These are phyloP conservation scores for Neoscytalidium dimidiatum DNA, from an alignment of 2,329 filamentous ascomycete genomes.

Conservation along the genomic window DNA sequence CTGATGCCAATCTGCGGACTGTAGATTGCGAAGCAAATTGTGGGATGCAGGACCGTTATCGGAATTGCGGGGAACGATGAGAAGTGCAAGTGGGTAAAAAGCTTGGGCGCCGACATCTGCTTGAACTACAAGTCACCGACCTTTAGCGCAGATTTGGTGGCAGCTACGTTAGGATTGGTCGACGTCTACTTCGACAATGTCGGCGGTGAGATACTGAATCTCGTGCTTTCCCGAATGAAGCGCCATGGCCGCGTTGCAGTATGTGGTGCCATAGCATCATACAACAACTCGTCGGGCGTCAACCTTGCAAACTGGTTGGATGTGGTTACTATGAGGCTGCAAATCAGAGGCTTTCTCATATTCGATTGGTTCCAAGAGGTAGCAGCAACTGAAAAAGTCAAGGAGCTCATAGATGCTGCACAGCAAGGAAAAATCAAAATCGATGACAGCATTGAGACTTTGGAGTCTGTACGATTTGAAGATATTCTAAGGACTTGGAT, in stretches of 20 bases:
- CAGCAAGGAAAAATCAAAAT: slow-evolving; percentile 51
- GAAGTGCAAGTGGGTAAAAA: slow-evolving; percentile 52
- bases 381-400: neutral
- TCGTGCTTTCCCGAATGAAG: slow-evolving; percentile 47
- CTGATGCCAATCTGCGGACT: slow-evolving; percentile 30
- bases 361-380: slow-evolving; percentile 55
- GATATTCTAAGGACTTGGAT: slow-evolving; percentile 52
- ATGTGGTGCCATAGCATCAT: slow-evolving; percentile 47
- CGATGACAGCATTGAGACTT: slow-evolving; percentile 48
- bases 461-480: slow-evolving; percentile 50
- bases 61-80: slow-evolving; percentile 55
- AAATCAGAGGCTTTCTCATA: slow-evolving; percentile 63
- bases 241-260: slow-evolving; percentile 43
- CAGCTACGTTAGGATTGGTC: slow-evolving; percentile 51
- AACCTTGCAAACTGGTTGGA: slow-evolving; percentile 44
- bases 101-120: slow-evolving; percentile 55
- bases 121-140: slow-evolving; percentile 55
- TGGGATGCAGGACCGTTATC: slow-evolving; percentile 45
- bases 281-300: slow-evolving; percentile 35
- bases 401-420: slow-evolving; percentile 27
- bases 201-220: slow-evolving; percentile 50
- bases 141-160: slow-evolving; percentile 50
- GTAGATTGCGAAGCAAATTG: slow-evolving; percentile 55
- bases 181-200: slow-evolving; percentile 57
- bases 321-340: slow-evolving; percentile 44